Percentiles rank a stretch among this genome's conserved stretches.
phyloP scores from a whole-genome alignment of 2,329 filamentous ascomycete genomes.

The Lasiodiplodia gonubiensis region DNA sequence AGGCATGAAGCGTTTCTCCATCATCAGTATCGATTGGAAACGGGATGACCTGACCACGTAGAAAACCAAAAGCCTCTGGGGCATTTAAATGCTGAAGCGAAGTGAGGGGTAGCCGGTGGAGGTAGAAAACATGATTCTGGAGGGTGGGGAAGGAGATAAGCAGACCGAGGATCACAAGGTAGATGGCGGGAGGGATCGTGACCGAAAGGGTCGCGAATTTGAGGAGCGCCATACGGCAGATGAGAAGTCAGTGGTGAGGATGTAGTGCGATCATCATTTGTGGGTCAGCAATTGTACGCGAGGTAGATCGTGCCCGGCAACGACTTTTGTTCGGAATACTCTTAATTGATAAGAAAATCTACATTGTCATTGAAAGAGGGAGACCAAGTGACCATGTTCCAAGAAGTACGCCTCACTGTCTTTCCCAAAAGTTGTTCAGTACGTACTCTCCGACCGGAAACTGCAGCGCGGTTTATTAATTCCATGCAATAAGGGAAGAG shows the following conservation, averaged over 20 bases:
- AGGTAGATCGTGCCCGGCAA: no score
- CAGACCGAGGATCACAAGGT: conserved; percentile 53
- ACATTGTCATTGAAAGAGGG: not conserved
- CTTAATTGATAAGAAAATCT: no score
- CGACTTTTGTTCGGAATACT: no score
- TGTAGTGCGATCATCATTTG: not conserved
- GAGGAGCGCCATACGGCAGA: not conserved
- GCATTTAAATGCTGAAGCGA: conserved; percentile 60
- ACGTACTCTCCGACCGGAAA: not conserved
- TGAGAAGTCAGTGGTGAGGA: not conserved
- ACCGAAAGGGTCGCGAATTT: not conserved
- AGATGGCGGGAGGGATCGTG: conserved; percentile 33
- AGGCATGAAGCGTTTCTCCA: conserved; percentile 53
- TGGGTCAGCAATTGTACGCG: no score
- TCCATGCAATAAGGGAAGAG: not conserved
- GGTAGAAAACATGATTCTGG: conserved; percentile 63
- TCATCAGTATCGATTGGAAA: conserved; percentile 54
- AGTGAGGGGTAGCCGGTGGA: conserved; percentile 60
- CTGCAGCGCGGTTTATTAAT: not conserved
- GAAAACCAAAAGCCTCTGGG: conserved; percentile 56
- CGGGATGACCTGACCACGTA: conserved; percentile 57
- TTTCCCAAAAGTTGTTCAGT: not conserved
- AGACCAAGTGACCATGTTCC: no score
- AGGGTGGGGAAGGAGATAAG: conserved; percentile 53
- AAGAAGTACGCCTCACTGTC: no score